Percentiles rank a stretch among this genome's conserved stretches.
Evolutionary conservation across 2,329 filamentous ascomycete species (phyloP).

Genomic region (Trichoderma pleuroti): DNA sequence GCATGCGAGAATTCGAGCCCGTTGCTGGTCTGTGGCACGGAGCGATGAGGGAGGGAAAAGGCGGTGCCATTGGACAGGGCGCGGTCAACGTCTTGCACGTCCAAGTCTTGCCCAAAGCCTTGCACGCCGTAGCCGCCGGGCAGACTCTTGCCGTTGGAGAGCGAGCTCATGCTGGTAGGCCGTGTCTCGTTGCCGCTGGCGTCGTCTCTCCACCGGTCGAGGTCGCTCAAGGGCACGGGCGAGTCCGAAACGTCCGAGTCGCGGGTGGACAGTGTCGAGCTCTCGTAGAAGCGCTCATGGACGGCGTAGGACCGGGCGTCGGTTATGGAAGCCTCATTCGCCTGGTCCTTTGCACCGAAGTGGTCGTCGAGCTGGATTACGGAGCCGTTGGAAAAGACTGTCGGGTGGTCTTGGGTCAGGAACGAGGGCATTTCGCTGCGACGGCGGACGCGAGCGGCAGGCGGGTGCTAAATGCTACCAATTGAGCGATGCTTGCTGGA

Average conservation of each 20-base stretch:
- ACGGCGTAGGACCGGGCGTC: conserved; percentile 44
- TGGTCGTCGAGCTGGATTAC: conserved; percentile 43
- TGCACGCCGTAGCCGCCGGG: conserved; percentile 31
- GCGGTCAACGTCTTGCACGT: conserved; percentile 21
- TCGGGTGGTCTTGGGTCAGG: conserved; percentile 45
- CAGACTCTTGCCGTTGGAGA: conserved; percentile 53
- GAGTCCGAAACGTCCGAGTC: conserved; percentile 50
- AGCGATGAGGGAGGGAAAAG: conserved; percentile 30
- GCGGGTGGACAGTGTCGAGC: conserved; percentile 51
- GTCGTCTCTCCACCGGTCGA: conserved; percentile 18
- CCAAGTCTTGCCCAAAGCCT: conserved; percentile 22
- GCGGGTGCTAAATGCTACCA: conserved; percentile 20
- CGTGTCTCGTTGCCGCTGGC: conserved; percentile 34
- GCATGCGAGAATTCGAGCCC: conserved; percentile 17
- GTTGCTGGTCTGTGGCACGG: conserved; percentile 24
- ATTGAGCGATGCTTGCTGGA: conserved; percentile 19
- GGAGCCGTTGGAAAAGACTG: conserved; percentile 41
- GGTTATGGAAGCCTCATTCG: conserved; percentile 37
- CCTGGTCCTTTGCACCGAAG: conserved; percentile 35
- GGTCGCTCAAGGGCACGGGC: conserved; percentile 41
- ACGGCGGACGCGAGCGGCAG: conserved; percentile 14
- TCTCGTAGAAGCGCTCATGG: conserved; percentile 53
- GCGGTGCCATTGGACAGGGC: conserved; percentile 28
- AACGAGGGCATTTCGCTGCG: conserved; percentile 52
- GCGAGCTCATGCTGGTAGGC: conserved; percentile 55